phyloP scores from a whole-genome alignment of 176 grass and related monocot genomes.

The Microstegium vimineum region DNA sequence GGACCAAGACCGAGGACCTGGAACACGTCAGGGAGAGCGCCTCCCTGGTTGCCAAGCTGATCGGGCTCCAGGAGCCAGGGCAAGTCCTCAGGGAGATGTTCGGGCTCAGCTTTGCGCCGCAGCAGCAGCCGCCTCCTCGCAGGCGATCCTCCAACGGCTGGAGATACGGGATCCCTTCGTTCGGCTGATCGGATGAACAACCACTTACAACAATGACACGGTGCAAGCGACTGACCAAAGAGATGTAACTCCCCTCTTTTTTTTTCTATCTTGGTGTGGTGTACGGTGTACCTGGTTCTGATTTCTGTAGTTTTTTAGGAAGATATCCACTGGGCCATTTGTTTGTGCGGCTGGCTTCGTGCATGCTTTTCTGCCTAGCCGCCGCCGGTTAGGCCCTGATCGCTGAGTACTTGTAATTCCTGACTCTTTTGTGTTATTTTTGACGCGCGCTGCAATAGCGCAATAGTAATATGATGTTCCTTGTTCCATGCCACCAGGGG shows the following conservation, averaged over 20 bases:
- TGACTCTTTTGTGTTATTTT: not conserved
- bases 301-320: conserved; percentile 18
- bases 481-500: not conserved
- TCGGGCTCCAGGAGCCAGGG: conserved; percentile 72
- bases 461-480: not conserved
- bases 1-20: conserved; percentile 58
- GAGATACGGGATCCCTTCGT: conserved; percentile 59
- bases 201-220: not conserved
- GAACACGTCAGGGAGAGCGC: conserved; percentile 91
- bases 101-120: conserved; percentile 78
- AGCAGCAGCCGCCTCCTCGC: conserved; percentile 32
- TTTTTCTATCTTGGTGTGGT: not conserved
- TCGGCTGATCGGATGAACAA: conserved; percentile 33
- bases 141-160: conserved; percentile 66
- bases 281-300: not conserved
- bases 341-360: conserved; percentile 21
- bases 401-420: not conserved
- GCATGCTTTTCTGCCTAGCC: conserved; percentile 17
- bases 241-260: not conserved
- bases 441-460: not conserved
- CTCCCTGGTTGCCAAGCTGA: conserved; percentile 61
- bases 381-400: conserved; percentile 4
- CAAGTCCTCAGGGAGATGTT: conserved; percentile 94
- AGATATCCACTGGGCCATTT: not conserved
- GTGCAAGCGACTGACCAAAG: conserved; percentile 32